Conservation (phyloP, 352 stramenopile species). For the Globisporangium polare region DNA sequence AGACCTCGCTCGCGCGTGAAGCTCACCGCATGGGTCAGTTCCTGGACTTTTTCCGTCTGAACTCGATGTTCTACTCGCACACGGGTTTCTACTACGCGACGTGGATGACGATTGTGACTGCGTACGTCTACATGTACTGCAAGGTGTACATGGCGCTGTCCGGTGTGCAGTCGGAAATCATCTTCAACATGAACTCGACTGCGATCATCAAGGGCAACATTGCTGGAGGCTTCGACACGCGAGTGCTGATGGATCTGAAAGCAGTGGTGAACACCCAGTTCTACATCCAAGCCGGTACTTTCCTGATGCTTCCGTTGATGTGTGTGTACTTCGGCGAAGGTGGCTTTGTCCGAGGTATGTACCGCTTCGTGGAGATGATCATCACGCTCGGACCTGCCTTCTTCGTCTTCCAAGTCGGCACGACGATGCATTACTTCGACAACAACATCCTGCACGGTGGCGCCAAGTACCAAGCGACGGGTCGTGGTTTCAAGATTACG, state of each 20-base stretch:
- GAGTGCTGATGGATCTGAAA: constrained; percentile 59
- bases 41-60: constrained; percentile 78
- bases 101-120: constrained; percentile 82
- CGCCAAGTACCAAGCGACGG: constrained; percentile 75
- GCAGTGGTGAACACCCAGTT: constrained; percentile 76
- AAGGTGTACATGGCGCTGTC: constrained; percentile 73
- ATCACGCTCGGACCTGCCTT: constrained; percentile 66
- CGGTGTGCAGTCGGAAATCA: constrained; percentile 62
- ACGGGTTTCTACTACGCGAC: constrained; percentile 81
- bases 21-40: constrained; percentile 79
- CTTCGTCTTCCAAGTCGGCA: constrained; percentile 81
- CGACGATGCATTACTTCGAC: constrained; percentile 83
- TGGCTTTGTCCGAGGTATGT: constrained; percentile 55
- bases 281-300: constrained; percentile 74
- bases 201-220: constrained; percentile 53
- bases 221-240: constrained; percentile 50
- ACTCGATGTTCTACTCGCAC: constrained; percentile 86
- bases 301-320: constrained; percentile 74
- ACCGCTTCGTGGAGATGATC: constrained; percentile 71
- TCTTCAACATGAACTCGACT: constrained; percentile 64
- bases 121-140: constrained; percentile 81
- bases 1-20: constrained; percentile 66
- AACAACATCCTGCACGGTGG: constrained; percentile 73
- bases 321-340: constrained; percentile 74
- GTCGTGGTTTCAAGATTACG: constrained; percentile 82